Percentiles rank a stretch among this genome's conserved stretches.
phyloP scores from a whole-genome alignment of 1,284 basidiomycete genomes.

The Apiotrichum porosum region DNA sequence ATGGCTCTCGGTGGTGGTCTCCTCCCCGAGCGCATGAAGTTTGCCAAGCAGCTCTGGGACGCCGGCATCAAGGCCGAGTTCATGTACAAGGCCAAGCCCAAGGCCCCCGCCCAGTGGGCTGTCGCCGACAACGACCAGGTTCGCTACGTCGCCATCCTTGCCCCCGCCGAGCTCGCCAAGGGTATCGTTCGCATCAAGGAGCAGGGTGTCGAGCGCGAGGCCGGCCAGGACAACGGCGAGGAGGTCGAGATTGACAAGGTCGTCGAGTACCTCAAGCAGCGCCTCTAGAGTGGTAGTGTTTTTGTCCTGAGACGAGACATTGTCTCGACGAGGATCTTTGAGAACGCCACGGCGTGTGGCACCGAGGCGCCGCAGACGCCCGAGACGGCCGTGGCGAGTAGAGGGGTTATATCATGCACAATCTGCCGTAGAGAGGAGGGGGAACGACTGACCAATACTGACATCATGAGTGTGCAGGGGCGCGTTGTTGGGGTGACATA shows the following conservation, averaged over 20 bases:
- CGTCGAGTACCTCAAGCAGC: conserved; percentile 58
- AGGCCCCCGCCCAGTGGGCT: conserved; percentile 77
- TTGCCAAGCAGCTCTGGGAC: conserved; percentile 77
- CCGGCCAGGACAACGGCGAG: conserved; percentile 59
- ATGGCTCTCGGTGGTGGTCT: conserved; percentile 81
- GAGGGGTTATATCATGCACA: too few relatives aligned
- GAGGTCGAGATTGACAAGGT: conserved; percentile 65
- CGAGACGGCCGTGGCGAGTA: too few relatives aligned
- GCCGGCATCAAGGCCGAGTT: conserved; percentile 94
- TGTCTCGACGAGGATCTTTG: too few relatives aligned
- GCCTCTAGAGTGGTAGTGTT: conserved; percentile 6
- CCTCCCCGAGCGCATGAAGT: conserved; percentile 74
- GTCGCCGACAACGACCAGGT: conserved; percentile 88
- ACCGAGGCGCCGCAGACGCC: too few relatives aligned
- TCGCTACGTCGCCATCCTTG: conserved; percentile 86
- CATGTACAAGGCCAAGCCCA: conserved; percentile 87
- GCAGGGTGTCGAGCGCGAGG: conserved; percentile 70
- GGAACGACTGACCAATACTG: too few relatives aligned
- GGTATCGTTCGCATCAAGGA: conserved; percentile 88
- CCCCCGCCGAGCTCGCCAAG: conserved; percentile 74
- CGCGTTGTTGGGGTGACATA: too few relatives aligned
- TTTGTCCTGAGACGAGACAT: too few relatives aligned
- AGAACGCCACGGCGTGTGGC: too few relatives aligned
- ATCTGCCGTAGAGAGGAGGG: too few relatives aligned
- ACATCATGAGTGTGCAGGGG: too few relatives aligned